These are phyloP conservation scores for Phytophthora meadii DNA, from an alignment of 352 stramenopile genomes.

Conservation along the genomic window DNA sequence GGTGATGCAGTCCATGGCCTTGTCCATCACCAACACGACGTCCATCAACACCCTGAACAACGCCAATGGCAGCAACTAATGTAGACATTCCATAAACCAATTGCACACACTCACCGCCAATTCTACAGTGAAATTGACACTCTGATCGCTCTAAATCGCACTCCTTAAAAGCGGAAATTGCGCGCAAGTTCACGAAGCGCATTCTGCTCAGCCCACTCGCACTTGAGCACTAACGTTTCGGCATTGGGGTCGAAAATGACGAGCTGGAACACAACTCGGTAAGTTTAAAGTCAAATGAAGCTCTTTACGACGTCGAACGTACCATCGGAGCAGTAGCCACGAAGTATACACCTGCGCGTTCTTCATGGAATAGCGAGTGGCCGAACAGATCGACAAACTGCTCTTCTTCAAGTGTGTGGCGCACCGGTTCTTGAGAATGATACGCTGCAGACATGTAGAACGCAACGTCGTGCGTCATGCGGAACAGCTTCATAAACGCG, in stretches of 20 bases:
- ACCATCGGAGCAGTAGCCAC: conserved; percentile 72
- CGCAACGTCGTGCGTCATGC: conserved; percentile 53
- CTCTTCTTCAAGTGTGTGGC: conserved; percentile 51
- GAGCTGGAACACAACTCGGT: conserved; percentile 42
- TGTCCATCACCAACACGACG: conserved; percentile 78
- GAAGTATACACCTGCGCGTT: conserved; percentile 71
- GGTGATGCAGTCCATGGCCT: conserved; percentile 85
- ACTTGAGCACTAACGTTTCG: conserved; percentile 62
- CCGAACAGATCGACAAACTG: conserved; percentile 76
- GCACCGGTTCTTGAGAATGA: conserved; percentile 48
- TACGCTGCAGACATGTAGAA: conserved; percentile 66
- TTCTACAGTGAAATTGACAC: background rate
- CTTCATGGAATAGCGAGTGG: conserved; percentile 68
- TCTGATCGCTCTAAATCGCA: conserved; percentile 3
- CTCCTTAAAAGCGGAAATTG: conserved; percentile 70
- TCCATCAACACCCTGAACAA: conserved; percentile 74
- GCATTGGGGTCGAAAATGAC: conserved; percentile 68
- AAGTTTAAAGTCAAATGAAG: background rate
- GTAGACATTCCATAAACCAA: conserved; percentile 19
- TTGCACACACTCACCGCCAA: conserved; percentile 6
- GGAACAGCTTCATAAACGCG: conserved; percentile 72
- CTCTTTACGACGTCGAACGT: conserved; percentile 12
- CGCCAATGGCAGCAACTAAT: conserved; percentile 33
- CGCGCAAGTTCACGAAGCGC: conserved; percentile 66
- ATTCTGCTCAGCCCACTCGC: conserved; percentile 68